A percentile compares a stretch with the other conserved stretches of the same genome.
Evolutionary conservation across 2,329 filamentous ascomycete genomes (phyloP).

Genomic region (Claviceps pazoutovae): DNA sequence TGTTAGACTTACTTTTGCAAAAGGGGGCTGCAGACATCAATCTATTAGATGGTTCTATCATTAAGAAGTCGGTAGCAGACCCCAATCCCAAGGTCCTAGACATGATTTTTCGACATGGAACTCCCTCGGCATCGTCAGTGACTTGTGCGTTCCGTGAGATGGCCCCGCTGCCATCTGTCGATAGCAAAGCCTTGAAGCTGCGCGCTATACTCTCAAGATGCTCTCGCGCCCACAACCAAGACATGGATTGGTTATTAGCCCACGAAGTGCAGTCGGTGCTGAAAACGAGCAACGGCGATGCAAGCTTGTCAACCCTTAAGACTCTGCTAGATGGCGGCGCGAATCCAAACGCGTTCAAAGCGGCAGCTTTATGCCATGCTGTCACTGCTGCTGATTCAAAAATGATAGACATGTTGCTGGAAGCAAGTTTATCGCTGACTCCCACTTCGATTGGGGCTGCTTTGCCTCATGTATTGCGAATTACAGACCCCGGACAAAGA

Average conservation of each 20-base stretch:
- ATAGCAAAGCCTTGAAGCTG: constrained; percentile 36
- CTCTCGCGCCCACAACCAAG: constrained; percentile 26
- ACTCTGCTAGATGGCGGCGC: constrained; percentile 36
- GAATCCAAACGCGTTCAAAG: constrained; percentile 39
- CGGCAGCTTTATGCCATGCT: constrained; percentile 35
- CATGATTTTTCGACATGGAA: constrained; percentile 31
- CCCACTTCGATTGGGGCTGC: constrained; percentile 32
- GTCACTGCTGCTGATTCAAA: constrained; percentile 30
- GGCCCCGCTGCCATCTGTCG: constrained; percentile 27
- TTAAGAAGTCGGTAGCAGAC: constrained; percentile 27
- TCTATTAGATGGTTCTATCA: constrained; percentile 27
- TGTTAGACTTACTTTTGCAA: constrained; percentile 34
- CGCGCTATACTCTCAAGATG: constrained; percentile 30
- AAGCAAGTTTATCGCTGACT: constrained; percentile 20
- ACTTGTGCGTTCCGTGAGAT: constrained; percentile 28
- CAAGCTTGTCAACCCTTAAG: constrained; percentile 30
- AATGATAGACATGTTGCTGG: constrained; percentile 36
- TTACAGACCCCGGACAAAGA: constrained; percentile 36
- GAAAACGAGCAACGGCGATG: constrained; percentile 21
- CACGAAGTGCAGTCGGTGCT: constrained; percentile 34
- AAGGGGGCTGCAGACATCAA: constrained; percentile 41
- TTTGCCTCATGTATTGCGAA: constrained; percentile 37
- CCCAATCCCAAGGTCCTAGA: constrained; percentile 35
- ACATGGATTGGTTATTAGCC: constrained; percentile 31
- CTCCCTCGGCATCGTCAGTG: constrained; percentile 29